Evolutionary conservation across 1,139 yeast species (phyloP).

Genomic region (Diutina scorzettiae): DNA sequence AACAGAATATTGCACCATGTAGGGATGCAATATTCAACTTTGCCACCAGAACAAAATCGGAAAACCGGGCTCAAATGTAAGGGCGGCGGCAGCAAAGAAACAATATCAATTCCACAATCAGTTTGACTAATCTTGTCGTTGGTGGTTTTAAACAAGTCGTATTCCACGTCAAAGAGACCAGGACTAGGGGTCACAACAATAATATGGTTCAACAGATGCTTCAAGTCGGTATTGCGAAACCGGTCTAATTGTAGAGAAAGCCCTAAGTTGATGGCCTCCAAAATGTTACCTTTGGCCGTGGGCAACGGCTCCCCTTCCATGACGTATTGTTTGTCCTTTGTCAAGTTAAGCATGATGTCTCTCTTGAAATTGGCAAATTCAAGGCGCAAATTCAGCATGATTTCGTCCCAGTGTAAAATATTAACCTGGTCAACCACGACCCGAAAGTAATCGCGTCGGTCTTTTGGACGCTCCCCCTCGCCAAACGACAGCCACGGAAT

Average conservation of each 20-base stretch:
- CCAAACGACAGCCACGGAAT: slow-evolving; percentile 42
- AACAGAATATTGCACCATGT: slow-evolving; percentile 91
- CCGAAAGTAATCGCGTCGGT: slow-evolving; percentile 70
- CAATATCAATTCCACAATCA: slow-evolving; percentile 79
- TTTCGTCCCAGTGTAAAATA: slow-evolving; percentile 77
- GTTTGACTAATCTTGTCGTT: slow-evolving; percentile 63
- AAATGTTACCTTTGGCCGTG: slow-evolving; percentile 75
- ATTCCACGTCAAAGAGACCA: slow-evolving; percentile 87
- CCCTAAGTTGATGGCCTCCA: slow-evolving; percentile 82
- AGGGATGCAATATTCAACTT: slow-evolving; percentile 70
- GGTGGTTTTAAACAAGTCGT: slow-evolving; percentile 61
- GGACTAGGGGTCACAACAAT: slow-evolving; percentile 85
- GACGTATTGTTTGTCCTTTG: slow-evolving; percentile 22
- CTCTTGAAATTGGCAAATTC: slow-evolving; percentile 78
- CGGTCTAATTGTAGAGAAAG: slow-evolving; percentile 70
- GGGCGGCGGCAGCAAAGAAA: slow-evolving; percentile 86
- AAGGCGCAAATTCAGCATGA: slow-evolving; percentile 74
- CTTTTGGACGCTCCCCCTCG: slow-evolving; percentile 63
- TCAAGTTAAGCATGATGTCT: slow-evolving; percentile 45
- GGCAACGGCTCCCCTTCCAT: slow-evolving; percentile 61
- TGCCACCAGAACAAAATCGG: slow-evolving; percentile 48
- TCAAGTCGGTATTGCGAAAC: slow-evolving; percentile 72
- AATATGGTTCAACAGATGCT: slow-evolving; percentile 80
- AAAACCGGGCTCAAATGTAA: slow-evolving; percentile 85
- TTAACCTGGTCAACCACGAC: slow-evolving; percentile 94